Conservation (phyloP, 345 rosid species). For the Camelina neglecta region DNA sequence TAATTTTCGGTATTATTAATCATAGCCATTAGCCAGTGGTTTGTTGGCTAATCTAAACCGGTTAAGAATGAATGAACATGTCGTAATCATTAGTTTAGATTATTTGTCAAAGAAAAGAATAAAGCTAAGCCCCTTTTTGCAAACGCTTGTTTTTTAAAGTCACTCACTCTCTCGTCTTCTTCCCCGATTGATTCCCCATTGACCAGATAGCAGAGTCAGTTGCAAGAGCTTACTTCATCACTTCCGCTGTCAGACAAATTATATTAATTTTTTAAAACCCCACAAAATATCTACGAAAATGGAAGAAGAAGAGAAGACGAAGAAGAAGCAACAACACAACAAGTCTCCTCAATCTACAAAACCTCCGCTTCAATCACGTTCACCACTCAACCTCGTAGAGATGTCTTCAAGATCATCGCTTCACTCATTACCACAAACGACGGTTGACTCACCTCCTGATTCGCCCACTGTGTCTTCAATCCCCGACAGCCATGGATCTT, state of each 20-base stretch:
- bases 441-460: constrained; percentile 43
- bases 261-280: too few species aligned
- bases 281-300: constrained; percentile 22
- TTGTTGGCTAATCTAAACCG: not conserved
- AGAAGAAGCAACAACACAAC: constrained; percentile 22
- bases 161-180: constrained; percentile 39
- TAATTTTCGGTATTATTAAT: too few species aligned
- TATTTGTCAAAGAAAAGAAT: not conserved
- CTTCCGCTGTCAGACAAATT: constrained; percentile 16
- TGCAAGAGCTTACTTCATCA: constrained; percentile 25
- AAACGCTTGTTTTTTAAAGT: not conserved
- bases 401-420: constrained; percentile 45
- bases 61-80: not conserved
- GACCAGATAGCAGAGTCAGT: constrained; percentile 20
- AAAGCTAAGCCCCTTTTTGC: not conserved
- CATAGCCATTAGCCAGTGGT: not conserved
- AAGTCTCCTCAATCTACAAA: not conserved
- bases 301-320: constrained; percentile 26
- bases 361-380: not conserved
- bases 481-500: constrained; percentile 53
- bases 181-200: constrained; percentile 25
- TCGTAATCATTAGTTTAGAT: not conserved
- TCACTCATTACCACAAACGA: constrained; percentile 44
- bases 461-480: constrained; percentile 52
- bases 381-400: not conserved